Evolutionary conservation across 495 filamentous ascomycete species (phyloP).

Genomic region (Astrocystis sublimbata): DNA sequence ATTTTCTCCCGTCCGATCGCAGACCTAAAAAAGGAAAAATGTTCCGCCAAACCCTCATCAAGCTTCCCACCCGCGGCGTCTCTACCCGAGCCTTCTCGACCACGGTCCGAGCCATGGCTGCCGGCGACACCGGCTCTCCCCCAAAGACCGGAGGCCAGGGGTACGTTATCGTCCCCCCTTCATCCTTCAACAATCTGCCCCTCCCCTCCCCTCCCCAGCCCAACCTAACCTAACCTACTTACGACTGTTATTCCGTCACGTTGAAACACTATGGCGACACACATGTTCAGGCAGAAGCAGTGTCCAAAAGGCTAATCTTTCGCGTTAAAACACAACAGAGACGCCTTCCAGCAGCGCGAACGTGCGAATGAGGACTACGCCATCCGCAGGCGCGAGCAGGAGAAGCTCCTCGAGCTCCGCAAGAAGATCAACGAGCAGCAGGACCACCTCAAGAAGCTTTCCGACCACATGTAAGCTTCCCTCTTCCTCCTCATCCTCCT

Average conservation of each 20-base stretch:
- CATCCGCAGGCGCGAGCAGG: conserved; percentile 79
- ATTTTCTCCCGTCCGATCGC: neutral
- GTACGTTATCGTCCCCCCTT: conserved; percentile 36
- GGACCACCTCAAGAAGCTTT: conserved; percentile 77
- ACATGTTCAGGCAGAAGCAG: too few relatives aligned
- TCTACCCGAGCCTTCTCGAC: conserved; percentile 61
- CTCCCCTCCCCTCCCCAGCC: too few relatives aligned
- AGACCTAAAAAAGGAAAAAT: conserved; percentile 56
- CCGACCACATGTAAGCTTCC: conserved; percentile 73
- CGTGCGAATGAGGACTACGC: conserved; percentile 79
- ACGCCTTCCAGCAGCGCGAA: conserved; percentile 89
- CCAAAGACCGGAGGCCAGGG: conserved; percentile 44
- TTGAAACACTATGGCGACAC: too few relatives aligned
- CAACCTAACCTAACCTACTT: too few relatives aligned
- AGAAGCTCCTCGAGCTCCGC: conserved; percentile 75
- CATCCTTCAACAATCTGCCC: neutral
- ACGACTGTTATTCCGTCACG: too few relatives aligned
- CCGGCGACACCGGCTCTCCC: conserved; percentile 69
- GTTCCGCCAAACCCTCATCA: conserved; percentile 65
- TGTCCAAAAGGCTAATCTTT: neutral
- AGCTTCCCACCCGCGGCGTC: conserved; percentile 51
- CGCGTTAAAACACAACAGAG: conserved; percentile 49
- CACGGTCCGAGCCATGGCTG: conserved; percentile 61
- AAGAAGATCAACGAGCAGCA: conserved; percentile 79
- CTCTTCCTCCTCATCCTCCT: conserved; percentile 27